Evolutionary conservation across 768 basidiomycete species (phyloP), one percentile per base, ranked within the genome.

Genomic region (Polyporus arcularius): DNA sequence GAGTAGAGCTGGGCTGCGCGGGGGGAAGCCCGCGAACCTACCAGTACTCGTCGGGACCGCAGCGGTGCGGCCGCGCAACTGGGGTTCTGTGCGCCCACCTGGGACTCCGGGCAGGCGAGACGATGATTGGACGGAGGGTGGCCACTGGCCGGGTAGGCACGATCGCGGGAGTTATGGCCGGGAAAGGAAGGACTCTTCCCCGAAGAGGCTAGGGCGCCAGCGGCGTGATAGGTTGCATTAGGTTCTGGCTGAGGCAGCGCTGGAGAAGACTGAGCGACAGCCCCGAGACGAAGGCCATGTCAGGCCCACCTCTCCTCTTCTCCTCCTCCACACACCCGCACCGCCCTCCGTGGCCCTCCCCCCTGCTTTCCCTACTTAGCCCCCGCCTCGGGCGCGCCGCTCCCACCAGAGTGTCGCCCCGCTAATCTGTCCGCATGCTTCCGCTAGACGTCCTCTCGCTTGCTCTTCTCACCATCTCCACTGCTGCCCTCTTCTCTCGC

Each of bases 361-460:
- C 60, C 46, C 41, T 58, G 53, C 48, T 58, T 58, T 50, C 53
- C 57, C 38, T 63, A 51, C 61, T 55, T 58, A 50, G 41, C n/a
- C 26, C 11, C 53, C 43, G 52, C 50, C 49, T 42, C 35, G 49
- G 53, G 18, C 21, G 35, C 28, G 49, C 38, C 45, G 53, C 47
- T 50, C 47, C 35, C 26, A 42, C 53, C 42, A 16, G 45, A 42
- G 35, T 14, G 38, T 39, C 47, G 39, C 38, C 62, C 53, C 40
- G 41, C 45, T 57, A 57, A 57, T 54, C 18, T 48, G 18, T 30
- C 46, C n/a, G 39, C 12, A 63, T 63, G 62, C 50, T 42, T 10
- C 42, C 38, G 35, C 4, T 50, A 52, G 53, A 53, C 62, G 57
- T 58, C 41, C 53, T 57, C 18, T 35, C 41, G 18, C 53, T 55